These are phyloP conservation scores for Nigrograna mackinnonii DNA, from an alignment of 2,329 filamentous ascomycete genomes.

Conservation along the genomic window DNA sequence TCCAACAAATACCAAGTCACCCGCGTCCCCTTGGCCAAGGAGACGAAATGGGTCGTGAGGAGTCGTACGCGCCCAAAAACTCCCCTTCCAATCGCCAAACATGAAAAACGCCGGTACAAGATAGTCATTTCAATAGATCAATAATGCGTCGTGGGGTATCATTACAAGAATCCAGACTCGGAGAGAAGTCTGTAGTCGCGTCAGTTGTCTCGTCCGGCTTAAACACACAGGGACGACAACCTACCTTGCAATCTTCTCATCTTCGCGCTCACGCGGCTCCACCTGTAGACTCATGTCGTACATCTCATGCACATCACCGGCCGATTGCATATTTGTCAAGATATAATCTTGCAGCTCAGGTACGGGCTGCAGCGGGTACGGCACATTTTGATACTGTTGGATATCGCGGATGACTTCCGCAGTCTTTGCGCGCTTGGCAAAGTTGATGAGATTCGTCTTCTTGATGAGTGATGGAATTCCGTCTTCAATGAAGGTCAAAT, in stretches of 20 bases:
- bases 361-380: slow-evolving; percentile 89
- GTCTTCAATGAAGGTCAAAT: slow-evolving; percentile 97
- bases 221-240: too few species aligned
- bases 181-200: slow-evolving; percentile 50
- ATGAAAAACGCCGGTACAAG: too few species aligned
- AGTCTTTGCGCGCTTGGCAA: slow-evolving; percentile 96
- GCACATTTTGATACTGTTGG: slow-evolving; percentile 97
- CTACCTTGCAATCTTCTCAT: slow-evolving; percentile 99
- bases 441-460: slow-evolving; percentile 96
- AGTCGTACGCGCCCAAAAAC: too few species aligned
- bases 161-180: slow-evolving; percentile 59
- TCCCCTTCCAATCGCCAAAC: too few species aligned
- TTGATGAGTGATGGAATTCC: slow-evolving; percentile 96
- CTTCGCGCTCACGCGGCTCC: slow-evolving; percentile 93
- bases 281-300: slow-evolving; percentile 95
- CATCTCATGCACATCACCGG: slow-evolving; percentile 98
- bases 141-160: slow-evolving; percentile 39
- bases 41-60: too few species aligned
- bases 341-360: slow-evolving; percentile 96
- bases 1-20: too few species aligned
- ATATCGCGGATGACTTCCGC: slow-evolving; percentile 98
- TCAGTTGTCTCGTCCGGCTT: too few species aligned
- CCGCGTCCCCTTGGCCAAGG: too few species aligned
- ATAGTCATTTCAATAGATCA: too few species aligned
- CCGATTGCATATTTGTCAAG: slow-evolving; percentile 91